These are phyloP conservation scores for Sungouiella thailandica DNA, from an alignment of 805 yeast genomes.

Conservation along the genomic window DNA sequence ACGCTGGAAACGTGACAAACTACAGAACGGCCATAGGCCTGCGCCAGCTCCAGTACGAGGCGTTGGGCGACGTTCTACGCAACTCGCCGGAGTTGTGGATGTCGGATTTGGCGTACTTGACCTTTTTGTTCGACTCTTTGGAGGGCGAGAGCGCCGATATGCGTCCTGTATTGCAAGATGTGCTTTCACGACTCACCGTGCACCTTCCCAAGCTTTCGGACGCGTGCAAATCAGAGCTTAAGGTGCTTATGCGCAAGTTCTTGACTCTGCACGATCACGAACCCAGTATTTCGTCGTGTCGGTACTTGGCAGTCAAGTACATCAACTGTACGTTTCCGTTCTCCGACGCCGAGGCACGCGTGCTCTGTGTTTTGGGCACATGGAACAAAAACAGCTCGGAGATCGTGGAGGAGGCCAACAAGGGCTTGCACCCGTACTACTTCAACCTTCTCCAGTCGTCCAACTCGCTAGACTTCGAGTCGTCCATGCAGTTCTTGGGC, in stretches of 20 bases:
- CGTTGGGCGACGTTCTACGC: slow-evolving; percentile 62
- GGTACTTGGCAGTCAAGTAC: slow-evolving; percentile 62
- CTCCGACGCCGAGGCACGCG: slow-evolving; percentile 60
- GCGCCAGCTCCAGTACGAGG: slow-evolving; percentile 69
- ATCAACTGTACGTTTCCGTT: slow-evolving; percentile 63
- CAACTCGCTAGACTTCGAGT: slow-evolving; percentile 36
- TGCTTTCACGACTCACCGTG: slow-evolving; percentile 54
- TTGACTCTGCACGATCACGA: slow-evolving; percentile 24
- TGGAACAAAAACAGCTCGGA: slow-evolving; percentile 57
- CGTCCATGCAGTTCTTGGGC: slow-evolving; percentile 43
- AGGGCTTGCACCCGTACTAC: slow-evolving; percentile 84
- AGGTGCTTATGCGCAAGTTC: slow-evolving; percentile 28
- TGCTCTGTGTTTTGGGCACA: slow-evolving; percentile 63
- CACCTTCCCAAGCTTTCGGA: slow-evolving; percentile 40
- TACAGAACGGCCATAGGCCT: slow-evolving; percentile 34
- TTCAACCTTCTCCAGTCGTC: slow-evolving; percentile 49
- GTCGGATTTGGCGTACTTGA: slow-evolving; percentile 47
- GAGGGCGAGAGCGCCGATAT: slow-evolving; percentile 59
- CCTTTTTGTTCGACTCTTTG: slow-evolving; percentile 68
- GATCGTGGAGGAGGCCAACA: slow-evolving; percentile 70
- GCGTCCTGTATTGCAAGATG: slow-evolving; percentile 65
- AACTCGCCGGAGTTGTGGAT: slow-evolving; percentile 38
- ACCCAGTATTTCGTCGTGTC: slow-evolving; percentile 23
- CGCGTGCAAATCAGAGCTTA: slow-evolving; percentile 38
- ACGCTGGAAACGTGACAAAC: slow-evolving; percentile 29